Base-by-base conservation (phyloP, 441 rosid species). In the Pelargonium exstipulatum region DNA sequence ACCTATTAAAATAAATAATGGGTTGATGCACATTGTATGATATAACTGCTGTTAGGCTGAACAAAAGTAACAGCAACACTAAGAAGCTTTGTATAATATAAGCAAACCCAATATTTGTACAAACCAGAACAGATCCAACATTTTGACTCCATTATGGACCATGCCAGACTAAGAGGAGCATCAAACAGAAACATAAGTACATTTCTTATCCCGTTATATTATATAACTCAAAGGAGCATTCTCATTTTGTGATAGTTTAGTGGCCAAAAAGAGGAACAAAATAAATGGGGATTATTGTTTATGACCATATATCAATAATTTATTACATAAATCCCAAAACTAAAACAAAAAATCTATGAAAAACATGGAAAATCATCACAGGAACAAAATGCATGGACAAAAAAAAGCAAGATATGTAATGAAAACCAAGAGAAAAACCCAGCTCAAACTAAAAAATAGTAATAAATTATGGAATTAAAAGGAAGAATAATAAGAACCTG, bases 1-100 rank as follows among this genome's bases (percentile, higher is more conserved):
- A 95, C 99, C 99, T 91, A 66, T 68, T 14, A 70, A 66, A 73
- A 75, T 24, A 9, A 69, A 10, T 20, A 16, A 66, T 64, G 37
- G 43, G 61, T 49, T 20, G 51, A 70, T 42, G 9, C 14, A 48
- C 62, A 12, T 45, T 16, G 3, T n/a, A 45, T 20, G 24, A 20
- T 9, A 20, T 9, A 18, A 4, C 29, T 12, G n/a, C 32, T 17
- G 55, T 10, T 6, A 13, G 43, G 29, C 43, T 24, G 42, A 62
- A 62, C 16, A 29, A 61, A 61, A 61, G 40, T 22, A 13, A 61
- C 32, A 12, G 24, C 12, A 61, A 55, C 10, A 13, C 58, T 37
- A 37, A 37, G 9, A 29, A 7, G 42, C 42, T 37, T 5, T 37
- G 42, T 37, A 37, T 37, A 37, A 37, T 37, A 37, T 37, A 37